These are phyloP conservation scores for Trichaptum fuscoviolaceum DNA, from an alignment of 768 basidiomycete genomes.

Conservation along the genomic window DNA sequence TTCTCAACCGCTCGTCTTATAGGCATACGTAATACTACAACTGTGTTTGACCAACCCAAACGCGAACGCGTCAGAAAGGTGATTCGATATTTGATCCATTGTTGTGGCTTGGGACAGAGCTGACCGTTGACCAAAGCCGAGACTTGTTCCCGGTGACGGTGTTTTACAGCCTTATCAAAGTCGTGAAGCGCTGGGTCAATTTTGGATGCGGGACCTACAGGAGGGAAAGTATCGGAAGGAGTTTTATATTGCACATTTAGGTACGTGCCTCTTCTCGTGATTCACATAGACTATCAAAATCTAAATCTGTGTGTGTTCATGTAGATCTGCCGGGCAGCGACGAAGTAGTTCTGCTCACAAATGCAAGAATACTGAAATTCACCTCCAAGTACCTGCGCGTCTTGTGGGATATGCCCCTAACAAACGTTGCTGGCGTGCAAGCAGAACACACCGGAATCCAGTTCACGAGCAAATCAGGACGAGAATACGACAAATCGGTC, in stretches of 20 bases:
- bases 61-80: constrained; percentile 83
- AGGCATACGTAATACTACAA: constrained; percentile 98
- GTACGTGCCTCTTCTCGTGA: constrained; percentile 36
- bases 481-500: constrained; percentile 70
- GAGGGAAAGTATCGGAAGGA: constrained; percentile 83
- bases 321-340: constrained; percentile 75
- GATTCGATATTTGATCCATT: constrained; percentile 10
- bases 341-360: constrained; percentile 75
- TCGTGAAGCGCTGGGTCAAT: constrained; percentile 90
- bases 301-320: constrained; percentile 2
- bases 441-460: constrained; percentile 90
- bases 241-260: constrained; percentile 87
- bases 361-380: constrained; percentile 73
- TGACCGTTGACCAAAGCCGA: constrained; percentile 46
- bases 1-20: not conserved
- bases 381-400: constrained; percentile 80
- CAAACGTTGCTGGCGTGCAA: constrained; percentile 79
- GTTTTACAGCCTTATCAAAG: constrained; percentile 81
- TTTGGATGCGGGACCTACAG: constrained; percentile 94
- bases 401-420: constrained; percentile 89
- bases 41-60: constrained; percentile 90
- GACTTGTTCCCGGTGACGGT: constrained; percentile 81
- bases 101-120: constrained; percentile 6
- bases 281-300: constrained; percentile 1
- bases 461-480: constrained; percentile 75